phyloP scores from a whole-genome alignment of 148 eudicot genomes.

The Cornus kousa region DNA sequence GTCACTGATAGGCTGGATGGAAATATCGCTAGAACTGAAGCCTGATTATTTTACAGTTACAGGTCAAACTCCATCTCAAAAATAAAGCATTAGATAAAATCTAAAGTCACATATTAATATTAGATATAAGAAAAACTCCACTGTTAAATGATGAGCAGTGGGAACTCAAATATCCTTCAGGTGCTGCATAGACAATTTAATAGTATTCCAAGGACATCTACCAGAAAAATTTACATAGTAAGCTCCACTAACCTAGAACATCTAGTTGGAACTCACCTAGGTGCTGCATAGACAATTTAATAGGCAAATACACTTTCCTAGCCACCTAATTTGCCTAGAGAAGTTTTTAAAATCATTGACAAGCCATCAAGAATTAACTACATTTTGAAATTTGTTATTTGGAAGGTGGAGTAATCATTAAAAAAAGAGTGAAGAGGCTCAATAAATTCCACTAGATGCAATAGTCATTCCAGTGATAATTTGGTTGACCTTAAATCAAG shows the following conservation, averaged over 20 bases:
- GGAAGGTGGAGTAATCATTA: neutral
- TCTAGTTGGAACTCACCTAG: neutral
- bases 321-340: neutral
- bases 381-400: neutral
- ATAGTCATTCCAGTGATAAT: neutral
- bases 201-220: too few species aligned
- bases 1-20: constrained; percentile 98
- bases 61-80: constrained; percentile 8
- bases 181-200: too few species aligned
- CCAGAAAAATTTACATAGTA: too few species aligned
- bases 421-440: neutral
- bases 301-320: neutral
- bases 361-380: too few species aligned
- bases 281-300: neutral
- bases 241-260: too few species aligned
- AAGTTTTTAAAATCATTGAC: too few species aligned
- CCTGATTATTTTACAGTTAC: constrained; percentile 42
- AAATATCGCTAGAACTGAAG: constrained; percentile 76
- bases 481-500: neutral
- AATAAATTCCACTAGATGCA: neutral
- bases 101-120: neutral
- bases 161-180: too few species aligned
- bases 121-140: neutral
- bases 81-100: neutral
- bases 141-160: too few species aligned